Base-by-base conservation (phyloP, 208 protist species). In the Naegleria gruberi region DNA sequence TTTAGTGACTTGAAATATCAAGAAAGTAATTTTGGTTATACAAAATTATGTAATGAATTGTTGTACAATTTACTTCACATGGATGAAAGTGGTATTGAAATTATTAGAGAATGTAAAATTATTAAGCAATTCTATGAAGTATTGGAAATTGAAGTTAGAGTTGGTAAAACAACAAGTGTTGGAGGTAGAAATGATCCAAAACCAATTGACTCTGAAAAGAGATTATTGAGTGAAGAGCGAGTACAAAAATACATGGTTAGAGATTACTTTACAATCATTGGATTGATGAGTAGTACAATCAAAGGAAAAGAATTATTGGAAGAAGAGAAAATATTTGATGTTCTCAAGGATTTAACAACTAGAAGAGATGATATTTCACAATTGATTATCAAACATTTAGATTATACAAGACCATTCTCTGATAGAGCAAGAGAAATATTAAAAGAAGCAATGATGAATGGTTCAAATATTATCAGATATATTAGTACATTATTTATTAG, bases 231-330 rank as follows among this genome's bases (percentile, higher is more conserved):
- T 42, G 84, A 88, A 51, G 45, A 88, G 8, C 4, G 45, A 88
- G 45, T 88, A 30, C 8, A 41, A 65, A 45, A 55, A n/a, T 46
- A 88, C 0, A 65, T 88, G 45, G n/a, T 30, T 0, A 51, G 84
- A 88, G 45, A 65, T 30, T 88, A 88, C 46, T 88, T 88, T 65
- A 41, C 84, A 40, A 40, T 88, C 3, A 65, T 88, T 47, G 84
- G 84, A 17, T 30, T n/a, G 10, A 34, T 88, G 12, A 88, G 45
- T 88, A 23, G 17, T 46, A 40, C 30, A 8, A 7, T 43, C 7
- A 41, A 88, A 88, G 84, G 84, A 19, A 42, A 45, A 15, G n/a
- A 65, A 65, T 8, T 88, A 42, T 57, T 88, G 7, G n/a, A 65
- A 65, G 45, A 88, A 44, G 41, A 43, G 6, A 57, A 57, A 10